Conservation (phyloP, 2,329 filamentous ascomycete species). For the Aspergillus texensis region DNA sequence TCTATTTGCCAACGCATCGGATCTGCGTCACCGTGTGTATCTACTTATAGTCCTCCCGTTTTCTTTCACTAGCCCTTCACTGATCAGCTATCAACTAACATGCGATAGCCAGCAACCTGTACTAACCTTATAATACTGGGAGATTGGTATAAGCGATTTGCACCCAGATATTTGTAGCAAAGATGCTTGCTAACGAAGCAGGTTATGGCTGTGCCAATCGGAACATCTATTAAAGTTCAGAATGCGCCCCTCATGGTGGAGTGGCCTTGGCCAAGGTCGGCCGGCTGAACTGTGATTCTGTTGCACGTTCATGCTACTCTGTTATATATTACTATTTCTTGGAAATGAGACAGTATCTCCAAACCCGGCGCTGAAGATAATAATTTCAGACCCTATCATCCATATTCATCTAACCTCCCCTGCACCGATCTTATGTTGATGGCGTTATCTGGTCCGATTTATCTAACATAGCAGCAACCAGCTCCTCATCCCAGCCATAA, state of each 20-base stretch:
- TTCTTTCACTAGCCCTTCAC: too few relatives aligned
- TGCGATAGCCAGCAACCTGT: too few relatives aligned
- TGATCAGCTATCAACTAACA: too few relatives aligned
- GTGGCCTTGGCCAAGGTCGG: not conserved
- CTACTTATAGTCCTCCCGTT: too few relatives aligned
- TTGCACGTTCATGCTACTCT: not conserved
- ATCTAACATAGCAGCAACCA: not conserved
- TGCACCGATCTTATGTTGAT: not conserved
- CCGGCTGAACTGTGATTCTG: too few relatives aligned
- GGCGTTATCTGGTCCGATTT: not conserved
- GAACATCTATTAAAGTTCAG: not conserved
- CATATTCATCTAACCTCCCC: not conserved
- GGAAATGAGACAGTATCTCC: not conserved
- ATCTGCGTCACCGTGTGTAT: not conserved
- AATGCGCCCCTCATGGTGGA: not conserved
- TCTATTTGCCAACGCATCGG: not conserved
- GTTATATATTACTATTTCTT: accelerated
- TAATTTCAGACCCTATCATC: not conserved
- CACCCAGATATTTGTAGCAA: not conserved
- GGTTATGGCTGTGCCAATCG: too few relatives aligned
- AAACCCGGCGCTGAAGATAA: accelerated
- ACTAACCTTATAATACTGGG: not conserved
- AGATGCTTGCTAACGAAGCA: too few relatives aligned
- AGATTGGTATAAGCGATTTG: not conserved
- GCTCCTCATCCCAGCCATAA: not conserved